A percentile compares a stretch with the other conserved stretches of the same genome.
Evolutionary conservation across 106 monocot genomes (phyloP).

Genomic region (Allium sativum): DNA sequence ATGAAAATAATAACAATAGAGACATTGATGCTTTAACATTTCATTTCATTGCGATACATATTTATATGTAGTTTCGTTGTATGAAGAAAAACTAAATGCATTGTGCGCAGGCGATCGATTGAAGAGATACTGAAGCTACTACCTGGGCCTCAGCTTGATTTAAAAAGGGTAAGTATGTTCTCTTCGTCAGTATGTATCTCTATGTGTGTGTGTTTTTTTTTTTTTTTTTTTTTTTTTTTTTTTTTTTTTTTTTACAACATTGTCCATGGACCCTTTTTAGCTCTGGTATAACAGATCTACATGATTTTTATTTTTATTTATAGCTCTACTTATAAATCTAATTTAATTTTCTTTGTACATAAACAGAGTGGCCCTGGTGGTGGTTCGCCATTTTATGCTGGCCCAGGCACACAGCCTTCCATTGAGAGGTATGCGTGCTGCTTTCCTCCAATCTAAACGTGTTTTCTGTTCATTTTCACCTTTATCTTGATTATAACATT

Average conservation of each 20-base stretch:
- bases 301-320: background rate
- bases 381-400: slow-evolving; percentile 24
- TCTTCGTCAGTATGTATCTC: too few relatives aligned
- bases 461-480: background rate
- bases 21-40: too few relatives aligned
- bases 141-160: slow-evolving; percentile 85
- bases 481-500: background rate
- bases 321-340: slow-evolving; percentile 1
- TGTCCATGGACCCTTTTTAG: too few relatives aligned
- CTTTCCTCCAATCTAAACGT: background rate
- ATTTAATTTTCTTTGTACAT: slow-evolving; percentile 6
- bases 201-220: too few relatives aligned
- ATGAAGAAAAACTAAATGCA: background rate
- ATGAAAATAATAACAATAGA: too few relatives aligned
- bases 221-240: too few relatives aligned
- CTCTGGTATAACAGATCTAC: too few relatives aligned
- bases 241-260: too few relatives aligned
- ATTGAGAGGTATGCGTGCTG: slow-evolving; percentile 49
- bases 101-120: slow-evolving; percentile 74
- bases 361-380: slow-evolving; percentile 42
- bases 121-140: slow-evolving; percentile 84
- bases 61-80: too few relatives aligned
- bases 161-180: slow-evolving; percentile 64
- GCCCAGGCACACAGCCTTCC: slow-evolving; percentile 19
- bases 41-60: too few relatives aligned